Conservation (phyloP, 2,329 filamentous ascomycete genomes). For the Penicillium paneum region DNA sequence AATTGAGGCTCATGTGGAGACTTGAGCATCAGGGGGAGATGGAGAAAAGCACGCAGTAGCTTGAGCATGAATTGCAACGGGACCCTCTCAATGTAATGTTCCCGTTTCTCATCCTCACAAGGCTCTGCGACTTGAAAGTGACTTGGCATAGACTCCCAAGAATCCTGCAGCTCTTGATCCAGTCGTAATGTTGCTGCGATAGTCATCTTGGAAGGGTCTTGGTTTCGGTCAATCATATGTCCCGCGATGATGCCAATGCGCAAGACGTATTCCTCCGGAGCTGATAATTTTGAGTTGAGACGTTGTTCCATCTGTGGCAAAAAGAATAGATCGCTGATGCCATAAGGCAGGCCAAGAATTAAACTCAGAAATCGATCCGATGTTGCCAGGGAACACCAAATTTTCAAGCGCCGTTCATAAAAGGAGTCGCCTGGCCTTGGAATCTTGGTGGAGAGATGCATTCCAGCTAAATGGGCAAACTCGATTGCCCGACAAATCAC, state of each 20-base stretch:
- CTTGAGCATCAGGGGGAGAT: constrained; percentile 49
- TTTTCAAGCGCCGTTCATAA: constrained; percentile 31
- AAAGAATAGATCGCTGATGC: constrained; percentile 33
- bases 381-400: constrained; percentile 44
- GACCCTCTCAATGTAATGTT: constrained; percentile 33
- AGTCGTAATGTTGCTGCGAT: constrained; percentile 42
- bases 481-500: constrained; percentile 51
- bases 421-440: constrained; percentile 24
- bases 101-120: constrained; percentile 18
- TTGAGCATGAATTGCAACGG: constrained; percentile 43
- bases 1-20: constrained; percentile 37
- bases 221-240: constrained; percentile 44
- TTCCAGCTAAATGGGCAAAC: constrained; percentile 52
- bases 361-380: constrained; percentile 52
- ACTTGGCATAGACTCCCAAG: constrained; percentile 29
- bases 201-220: constrained; percentile 33
- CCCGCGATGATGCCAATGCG: constrained; percentile 37
- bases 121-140: constrained; percentile 30
- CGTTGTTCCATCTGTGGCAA: constrained; percentile 28
- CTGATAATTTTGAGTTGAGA: constrained; percentile 15
- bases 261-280: constrained; percentile 29
- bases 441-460: constrained; percentile 38
- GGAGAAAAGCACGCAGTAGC: constrained; percentile 40
- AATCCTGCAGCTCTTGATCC: constrained; percentile 41
- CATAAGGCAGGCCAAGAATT: constrained; percentile 53